phyloP scores from a whole-genome alignment of 495 filamentous ascomycete species.

The Talaromyces stipitatus region DNA sequence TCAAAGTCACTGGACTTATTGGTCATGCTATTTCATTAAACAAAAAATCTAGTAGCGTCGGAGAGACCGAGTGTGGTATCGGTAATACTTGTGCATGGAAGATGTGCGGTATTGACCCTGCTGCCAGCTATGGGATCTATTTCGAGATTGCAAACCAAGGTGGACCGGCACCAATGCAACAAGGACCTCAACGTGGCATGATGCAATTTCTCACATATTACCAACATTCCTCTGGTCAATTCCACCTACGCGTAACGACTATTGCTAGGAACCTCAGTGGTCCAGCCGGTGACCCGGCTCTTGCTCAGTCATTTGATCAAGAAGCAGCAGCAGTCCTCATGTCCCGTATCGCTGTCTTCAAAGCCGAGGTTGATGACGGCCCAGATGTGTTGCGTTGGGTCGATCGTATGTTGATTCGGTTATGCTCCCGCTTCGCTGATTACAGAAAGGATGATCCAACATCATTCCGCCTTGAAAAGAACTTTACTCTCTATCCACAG shows the following conservation, averaged over 20 bases:
- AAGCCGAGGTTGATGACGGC: conserved; percentile 97
- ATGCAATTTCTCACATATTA: conserved; percentile 99
- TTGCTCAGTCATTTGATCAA: conserved; percentile 97
- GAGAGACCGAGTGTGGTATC: conserved; percentile 97
- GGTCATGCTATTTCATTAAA: conserved; percentile 94
- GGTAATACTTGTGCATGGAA: conserved; percentile 99
- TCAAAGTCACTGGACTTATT: conserved; percentile 97
- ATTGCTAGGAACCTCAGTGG: conserved; percentile 87
- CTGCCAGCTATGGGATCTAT: conserved; percentile 89
- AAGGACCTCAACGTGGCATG: conserved; percentile 84
- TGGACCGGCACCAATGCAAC: conserved; percentile 76
- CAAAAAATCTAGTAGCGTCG: conserved; percentile 95
- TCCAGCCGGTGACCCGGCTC: conserved; percentile 91
- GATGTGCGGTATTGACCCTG: conserved; percentile 96
- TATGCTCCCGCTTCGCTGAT: conserved; percentile 96
- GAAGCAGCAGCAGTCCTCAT: conserved; percentile 97
- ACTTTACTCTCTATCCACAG: conserved; percentile 97
- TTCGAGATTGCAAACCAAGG: conserved; percentile 97
- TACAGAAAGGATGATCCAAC: conserved; percentile 98
- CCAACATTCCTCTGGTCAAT: conserved; percentile 93
- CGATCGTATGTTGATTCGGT: conserved; percentile 93
- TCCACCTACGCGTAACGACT: conserved; percentile 92
- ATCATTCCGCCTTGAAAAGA: conserved; percentile 97
- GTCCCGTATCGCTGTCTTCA: conserved; percentile 97
- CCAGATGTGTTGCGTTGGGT: conserved; percentile 99